Percentiles rank a stretch among this genome's conserved stretches.
Evolutionary conservation across 148 eudicot genomes (phyloP).

Genomic region (Drosera capensis): DNA sequence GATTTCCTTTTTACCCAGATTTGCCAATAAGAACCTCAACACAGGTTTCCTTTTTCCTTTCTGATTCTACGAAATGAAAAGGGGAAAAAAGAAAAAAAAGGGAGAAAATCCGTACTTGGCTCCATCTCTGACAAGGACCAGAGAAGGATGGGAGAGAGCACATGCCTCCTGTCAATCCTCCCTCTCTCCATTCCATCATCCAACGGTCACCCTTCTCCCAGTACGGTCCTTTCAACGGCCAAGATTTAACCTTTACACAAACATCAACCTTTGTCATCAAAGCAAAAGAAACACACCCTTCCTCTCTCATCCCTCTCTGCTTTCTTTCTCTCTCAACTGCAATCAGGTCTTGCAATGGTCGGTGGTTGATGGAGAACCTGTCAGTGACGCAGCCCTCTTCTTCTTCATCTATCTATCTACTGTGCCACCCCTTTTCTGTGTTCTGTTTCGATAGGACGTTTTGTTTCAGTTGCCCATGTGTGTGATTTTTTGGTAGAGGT

Average conservation of each 20-base stretch:
- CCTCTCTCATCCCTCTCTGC: background rate
- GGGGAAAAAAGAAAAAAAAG: too few species aligned
- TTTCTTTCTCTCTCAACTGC: constrained; percentile 6
- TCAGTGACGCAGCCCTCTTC: constrained; percentile 3
- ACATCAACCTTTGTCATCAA: background rate
- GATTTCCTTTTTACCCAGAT: too few species aligned
- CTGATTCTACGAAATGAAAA: too few species aligned
- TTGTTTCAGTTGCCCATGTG: background rate
- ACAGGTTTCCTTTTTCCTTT: too few species aligned
- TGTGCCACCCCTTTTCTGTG: background rate
- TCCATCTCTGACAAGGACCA: constrained; percentile 79
- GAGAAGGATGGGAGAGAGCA: constrained; percentile 98
- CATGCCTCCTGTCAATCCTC: constrained; percentile 86
- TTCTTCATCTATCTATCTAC: background rate
- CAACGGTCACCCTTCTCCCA: constrained; percentile 39
- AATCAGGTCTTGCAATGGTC: constrained; percentile 6
- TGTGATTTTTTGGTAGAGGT: too few species aligned
- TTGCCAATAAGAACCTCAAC: too few species aligned
- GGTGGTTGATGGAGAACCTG: background rate
- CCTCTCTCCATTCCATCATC: constrained; percentile 7
- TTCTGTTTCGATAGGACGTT: background rate
- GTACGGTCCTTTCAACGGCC: constrained; percentile 22
- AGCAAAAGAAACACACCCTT: too few species aligned
- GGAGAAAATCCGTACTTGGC: background rate
- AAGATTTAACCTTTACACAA: constrained; percentile 2